These are phyloP conservation scores for Monilinia aucupariae DNA, from an alignment of 2,329 filamentous ascomycete genomes.

Conservation along the genomic window DNA sequence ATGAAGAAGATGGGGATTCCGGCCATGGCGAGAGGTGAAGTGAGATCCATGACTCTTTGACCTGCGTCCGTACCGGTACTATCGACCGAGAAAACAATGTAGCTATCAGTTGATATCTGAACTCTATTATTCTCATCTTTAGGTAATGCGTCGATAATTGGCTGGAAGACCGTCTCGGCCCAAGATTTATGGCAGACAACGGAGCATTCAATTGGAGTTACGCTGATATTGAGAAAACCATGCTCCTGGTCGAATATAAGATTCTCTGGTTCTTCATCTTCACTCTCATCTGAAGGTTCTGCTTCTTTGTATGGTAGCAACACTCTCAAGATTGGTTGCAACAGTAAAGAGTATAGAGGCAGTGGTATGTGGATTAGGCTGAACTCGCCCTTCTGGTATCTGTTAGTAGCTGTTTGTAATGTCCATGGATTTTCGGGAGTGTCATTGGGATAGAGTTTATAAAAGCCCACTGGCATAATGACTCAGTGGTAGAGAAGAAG, in stretches of 20 bases:
- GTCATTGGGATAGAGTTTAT: not conserved
- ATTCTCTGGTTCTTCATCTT: constrained; percentile 40
- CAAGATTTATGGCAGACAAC: constrained; percentile 78
- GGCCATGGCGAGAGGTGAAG: constrained; percentile 81
- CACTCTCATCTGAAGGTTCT: constrained; percentile 31
- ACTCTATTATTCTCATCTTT: constrained; percentile 48
- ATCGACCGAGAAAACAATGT: constrained; percentile 83
- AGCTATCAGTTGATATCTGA: constrained; percentile 75
- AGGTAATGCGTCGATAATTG: constrained; percentile 61
- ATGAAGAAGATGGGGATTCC: constrained; percentile 98
- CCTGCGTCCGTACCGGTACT: constrained; percentile 87
- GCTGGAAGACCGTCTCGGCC: constrained; percentile 69
- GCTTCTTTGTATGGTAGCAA: constrained; percentile 60
- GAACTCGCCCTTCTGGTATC: constrained; percentile 70
- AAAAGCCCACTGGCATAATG: not conserved
- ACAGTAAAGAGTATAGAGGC: constrained; percentile 67
- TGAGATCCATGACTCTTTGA: constrained; percentile 84
- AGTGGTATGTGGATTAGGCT: constrained; percentile 88
- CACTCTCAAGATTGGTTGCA: constrained; percentile 82
- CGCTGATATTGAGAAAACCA: constrained; percentile 85
- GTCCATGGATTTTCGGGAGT: not conserved
- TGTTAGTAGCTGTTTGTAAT: constrained; percentile 24
- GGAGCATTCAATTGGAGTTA: constrained; percentile 89
- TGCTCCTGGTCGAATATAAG: constrained; percentile 53
- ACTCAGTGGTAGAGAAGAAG: not conserved